phyloP scores from a whole-genome alignment of 306 rosid genomes.

The Pachyrhizus erosus region DNA sequence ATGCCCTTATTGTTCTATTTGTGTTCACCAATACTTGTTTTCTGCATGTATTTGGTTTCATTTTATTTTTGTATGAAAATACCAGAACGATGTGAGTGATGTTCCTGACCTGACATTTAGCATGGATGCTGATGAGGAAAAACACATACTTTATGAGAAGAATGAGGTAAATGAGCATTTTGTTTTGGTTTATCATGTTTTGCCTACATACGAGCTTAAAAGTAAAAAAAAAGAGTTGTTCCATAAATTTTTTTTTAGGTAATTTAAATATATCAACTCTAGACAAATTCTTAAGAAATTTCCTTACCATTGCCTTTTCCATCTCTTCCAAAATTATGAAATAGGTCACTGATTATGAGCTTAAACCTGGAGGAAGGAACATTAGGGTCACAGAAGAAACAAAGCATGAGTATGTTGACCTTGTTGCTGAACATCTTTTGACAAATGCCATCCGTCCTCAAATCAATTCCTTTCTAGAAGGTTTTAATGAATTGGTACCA shows the following conservation, averaged over 20 bases:
- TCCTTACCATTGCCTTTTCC: conserved; percentile 37
- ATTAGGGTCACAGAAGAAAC: conserved; percentile 97
- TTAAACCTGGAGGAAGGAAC: conserved; percentile 98
- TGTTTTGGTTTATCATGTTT: conserved; percentile 22
- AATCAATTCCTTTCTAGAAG: conserved; percentile 84
- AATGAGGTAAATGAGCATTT: conserved; percentile 65
- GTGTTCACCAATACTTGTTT: conserved; percentile 30
- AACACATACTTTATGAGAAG: conserved; percentile 93
- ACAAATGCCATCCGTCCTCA: conserved; percentile 98
- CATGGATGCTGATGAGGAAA: conserved; percentile 99
- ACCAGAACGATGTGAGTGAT: conserved; percentile 91
- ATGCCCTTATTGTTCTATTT: too few relatives aligned
- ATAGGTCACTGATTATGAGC: conserved; percentile 98
- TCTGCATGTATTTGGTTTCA: conserved; percentile 12
- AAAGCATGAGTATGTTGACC: conserved; percentile 97
- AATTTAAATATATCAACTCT: conserved; percentile 18
- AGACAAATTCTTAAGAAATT: conserved; percentile 23
- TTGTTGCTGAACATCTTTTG: conserved; percentile 93
- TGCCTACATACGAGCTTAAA: background rate
- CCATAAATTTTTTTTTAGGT: conserved; percentile 30
- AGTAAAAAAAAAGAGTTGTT: background rate
- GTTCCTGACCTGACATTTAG: conserved; percentile 95
- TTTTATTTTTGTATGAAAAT: conserved; percentile 8
- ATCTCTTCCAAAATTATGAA: conserved; percentile 32
- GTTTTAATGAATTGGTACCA: conserved; percentile 86